Base-by-base conservation (phyloP, 805 yeast species). In the Starmerella vitae region DNA sequence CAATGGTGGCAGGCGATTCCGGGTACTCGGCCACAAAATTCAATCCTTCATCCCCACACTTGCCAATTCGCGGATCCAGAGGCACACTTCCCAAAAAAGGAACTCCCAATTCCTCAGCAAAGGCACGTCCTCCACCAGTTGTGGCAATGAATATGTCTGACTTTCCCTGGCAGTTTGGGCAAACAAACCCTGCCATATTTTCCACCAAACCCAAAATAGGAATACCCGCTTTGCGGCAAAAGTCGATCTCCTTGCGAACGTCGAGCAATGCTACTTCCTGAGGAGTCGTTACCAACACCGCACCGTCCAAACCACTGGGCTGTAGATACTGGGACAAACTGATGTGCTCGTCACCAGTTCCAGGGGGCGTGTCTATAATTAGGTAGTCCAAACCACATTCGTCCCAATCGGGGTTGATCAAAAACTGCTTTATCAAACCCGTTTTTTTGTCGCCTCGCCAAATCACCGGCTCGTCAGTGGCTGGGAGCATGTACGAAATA, bases 401-500 rank as follows among this genome's bases (percentile, higher is more conserved):
- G 4, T 94, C 94, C 99, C 99, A 91, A 52, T 83, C 85, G 2
- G 91, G 96, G 51, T 88, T 96, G 54, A 81, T 84, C 38, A 91
- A 65, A 52, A 91, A 91, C 62, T 85, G 94, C 54, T 91, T 91
- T 37, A 91, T 91, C 34, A 91, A 66, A 0, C 93, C 85, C 51
- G 82, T 85, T 62, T 91, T 91, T 64, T 91, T 91, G n/a, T 84
- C 77, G 4, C 97, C 97, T 54, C 97, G 69, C 98, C 98, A 91
- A 30, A 91, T 88, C 37, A 91, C 75, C 0, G 98, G 96, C 25
- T 93, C 75, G 57, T 88, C 96, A 22, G 75, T 76, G 54, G 82
- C 83, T 1, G 97, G 98, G 30, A 88, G 68, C 93, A 88, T 81
- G 57, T 80, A 91, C 30, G 86, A 93, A 36, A 91, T 88, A 35